Base-by-base conservation (phyloP, 2,329 filamentous ascomycete species). In the Phoma sp. region DNA sequence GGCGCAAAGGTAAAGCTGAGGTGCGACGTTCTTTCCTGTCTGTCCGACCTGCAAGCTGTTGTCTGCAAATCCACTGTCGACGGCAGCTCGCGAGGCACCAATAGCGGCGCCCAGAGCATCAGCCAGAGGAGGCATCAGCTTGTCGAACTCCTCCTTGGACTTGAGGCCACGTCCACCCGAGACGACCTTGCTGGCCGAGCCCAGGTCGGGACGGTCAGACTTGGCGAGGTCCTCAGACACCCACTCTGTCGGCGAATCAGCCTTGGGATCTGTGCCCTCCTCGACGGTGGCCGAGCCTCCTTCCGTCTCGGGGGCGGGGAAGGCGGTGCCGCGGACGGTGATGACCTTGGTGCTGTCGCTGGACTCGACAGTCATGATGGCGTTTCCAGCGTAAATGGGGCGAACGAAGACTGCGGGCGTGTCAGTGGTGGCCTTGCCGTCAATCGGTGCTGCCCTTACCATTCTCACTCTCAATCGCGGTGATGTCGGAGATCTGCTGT, bases 1-100 rank as follows among this genome's bases (percentile, higher is more conserved):
- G 10, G 93, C 93, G 48, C 92, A 96, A 65, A 99, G 83, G 75
- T 99, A 99, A 57, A 99, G 81, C 77, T 99, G 89, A 55, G 95
- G 95, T 41, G 95, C 95, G 49, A 99, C 93, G 59, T 98, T 96
- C 85, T 99, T 99, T 70, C 95, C 95, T 11, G 95, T 99, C 82
- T 99, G 95, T 40, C 95, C 95, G 62, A 99, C 93, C 79, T 99
- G 95, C 66, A 99, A 80, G 76, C 91, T 96, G 83, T 99, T 99
- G 80, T 99, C 95, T 27, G 95, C 95, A 71, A 97, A 99, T 4
- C 95, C 95, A 67, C 90, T 96, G 78, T 99, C 95, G 36, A 99
- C 95, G 8, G 95, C 95, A 14, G 95, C 95, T 68, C 95, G 87
- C 46, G 91, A 96, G 25, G 95, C 95, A 68, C 95, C 95, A 57